Evolutionary conservation across 352 stramenopile species (phyloP).

Genomic region (Phytophthora cactorum): DNA sequence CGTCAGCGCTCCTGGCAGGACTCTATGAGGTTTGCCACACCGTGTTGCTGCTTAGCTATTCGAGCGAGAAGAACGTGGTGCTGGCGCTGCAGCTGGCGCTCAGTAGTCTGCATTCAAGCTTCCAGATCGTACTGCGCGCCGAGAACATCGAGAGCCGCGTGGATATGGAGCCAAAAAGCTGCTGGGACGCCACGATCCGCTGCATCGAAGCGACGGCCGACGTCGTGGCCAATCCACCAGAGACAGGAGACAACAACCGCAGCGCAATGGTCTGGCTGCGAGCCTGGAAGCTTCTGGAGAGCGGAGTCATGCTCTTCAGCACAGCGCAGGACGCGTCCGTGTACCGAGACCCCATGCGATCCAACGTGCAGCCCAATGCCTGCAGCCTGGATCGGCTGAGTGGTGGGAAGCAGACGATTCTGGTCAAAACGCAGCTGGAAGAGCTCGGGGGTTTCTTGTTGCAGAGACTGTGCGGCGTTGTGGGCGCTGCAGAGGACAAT

Average conservation of each 20-base stretch:
- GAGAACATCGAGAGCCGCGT: conserved; percentile 17
- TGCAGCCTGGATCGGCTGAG: conserved; percentile 64
- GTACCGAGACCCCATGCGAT: conserved; percentile 76
- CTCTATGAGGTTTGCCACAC: conserved; percentile 65
- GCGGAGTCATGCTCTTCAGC: conserved; percentile 59
- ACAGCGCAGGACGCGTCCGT: conserved; percentile 59
- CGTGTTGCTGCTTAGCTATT: conserved; percentile 73
- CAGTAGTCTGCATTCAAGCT: conserved; percentile 43
- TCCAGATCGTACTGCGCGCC: conserved; percentile 40
- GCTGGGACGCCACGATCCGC: conserved; percentile 47
- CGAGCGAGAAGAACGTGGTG: conserved; percentile 76
- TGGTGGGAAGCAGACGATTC: conserved; percentile 26
- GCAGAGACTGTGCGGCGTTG: conserved; percentile 46
- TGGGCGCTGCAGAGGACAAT: conserved; percentile 21
- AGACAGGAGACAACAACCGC: conserved; percentile 51
- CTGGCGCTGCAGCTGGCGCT: conserved; percentile 60
- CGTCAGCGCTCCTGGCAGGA: conserved; percentile 39
- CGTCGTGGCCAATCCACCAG: conserved; percentile 43
- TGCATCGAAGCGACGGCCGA: conserved; percentile 54
- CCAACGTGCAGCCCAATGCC: conserved; percentile 75
- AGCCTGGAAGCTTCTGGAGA: conserved; percentile 69
- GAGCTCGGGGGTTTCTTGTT: conserved; percentile 48
- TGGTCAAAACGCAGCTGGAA: conserved; percentile 46
- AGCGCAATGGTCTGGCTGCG: conserved; percentile 60
- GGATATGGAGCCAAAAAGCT: conserved; percentile 24